Evolutionary conservation across 1,284 basidiomycete species (phyloP).

Genomic region (Cutaneotrichosporon cutaneum): DNA sequence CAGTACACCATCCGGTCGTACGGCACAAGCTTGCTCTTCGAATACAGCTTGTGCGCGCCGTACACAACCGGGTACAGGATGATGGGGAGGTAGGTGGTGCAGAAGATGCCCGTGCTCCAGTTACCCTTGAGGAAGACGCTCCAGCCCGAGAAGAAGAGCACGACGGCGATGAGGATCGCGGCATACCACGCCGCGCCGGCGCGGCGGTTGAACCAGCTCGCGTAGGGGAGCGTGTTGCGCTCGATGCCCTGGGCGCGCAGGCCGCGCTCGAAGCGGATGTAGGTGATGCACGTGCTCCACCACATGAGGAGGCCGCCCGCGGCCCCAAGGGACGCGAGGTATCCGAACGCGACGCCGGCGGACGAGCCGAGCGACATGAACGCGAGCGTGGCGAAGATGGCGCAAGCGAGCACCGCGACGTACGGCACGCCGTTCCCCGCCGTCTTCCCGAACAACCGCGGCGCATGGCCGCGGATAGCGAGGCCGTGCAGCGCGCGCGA

Average conservation of each 20-base stretch:
- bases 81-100: conserved; percentile 17
- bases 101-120: conserved; percentile 5
- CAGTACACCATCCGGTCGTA: conserved; percentile 9
- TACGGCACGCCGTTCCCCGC: conserved; percentile 36
- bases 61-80: conserved; percentile 13
- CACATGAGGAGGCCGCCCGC: conserved; percentile 63
- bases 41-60: conserved; percentile 10
- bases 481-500: conserved; percentile 36
- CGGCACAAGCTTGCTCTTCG: conserved; percentile 1
- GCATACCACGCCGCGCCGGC: conserved; percentile 4
- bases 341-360: conserved; percentile 69
- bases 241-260: conserved; percentile 30
- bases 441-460: conserved; percentile 25
- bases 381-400: conserved; percentile 61
- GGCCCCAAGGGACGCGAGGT: conserved; percentile 66
- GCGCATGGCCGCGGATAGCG: conserved; percentile 36
- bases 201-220: background rate
- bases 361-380: conserved; percentile 62
- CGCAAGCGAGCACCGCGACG: conserved; percentile 64
- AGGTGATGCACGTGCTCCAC: conserved; percentile 55
- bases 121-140: conserved; percentile 13
- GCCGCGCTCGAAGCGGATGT: conserved; percentile 35
- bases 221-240: conserved; percentile 5
- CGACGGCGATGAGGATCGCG: conserved; percentile 5
- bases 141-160: conserved; percentile 17